phyloP scores from a whole-genome alignment of 805 yeast species.

The Soucietia sequanensis region DNA sequence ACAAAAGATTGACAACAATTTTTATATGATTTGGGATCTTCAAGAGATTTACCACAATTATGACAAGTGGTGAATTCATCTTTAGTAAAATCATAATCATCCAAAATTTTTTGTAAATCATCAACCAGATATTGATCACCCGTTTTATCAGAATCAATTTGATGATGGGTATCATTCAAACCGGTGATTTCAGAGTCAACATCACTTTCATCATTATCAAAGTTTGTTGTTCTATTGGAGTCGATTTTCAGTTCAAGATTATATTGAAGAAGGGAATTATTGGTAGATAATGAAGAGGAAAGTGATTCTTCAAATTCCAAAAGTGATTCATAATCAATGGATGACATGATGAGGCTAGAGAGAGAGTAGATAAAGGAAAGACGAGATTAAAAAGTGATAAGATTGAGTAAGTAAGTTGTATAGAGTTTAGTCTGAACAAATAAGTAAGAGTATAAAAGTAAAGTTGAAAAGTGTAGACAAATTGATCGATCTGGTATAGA shows the following conservation, averaged over 20 bases:
- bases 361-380: background rate
- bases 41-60: slow-evolving; percentile 26
- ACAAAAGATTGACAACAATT: slow-evolving; percentile 25
- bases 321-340: slow-evolving; percentile 24
- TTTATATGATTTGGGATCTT: slow-evolving; percentile 9
- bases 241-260: slow-evolving; percentile 29
- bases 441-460: too few species aligned
- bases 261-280: slow-evolving; percentile 16
- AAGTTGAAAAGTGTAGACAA: too few species aligned
- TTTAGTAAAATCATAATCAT: slow-evolving; percentile 17
- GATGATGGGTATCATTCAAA: slow-evolving; percentile 1
- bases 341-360: background rate
- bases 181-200: slow-evolving; percentile 3
- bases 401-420: too few species aligned
- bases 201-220: slow-evolving; percentile 9
- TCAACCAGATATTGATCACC: slow-evolving; percentile 11
- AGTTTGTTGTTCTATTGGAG: slow-evolving; percentile 12
- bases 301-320: slow-evolving; percentile 37
- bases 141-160: slow-evolving; percentile 2
- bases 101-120: slow-evolving; percentile 14
- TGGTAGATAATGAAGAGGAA: slow-evolving; percentile 13
- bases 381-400: background rate
- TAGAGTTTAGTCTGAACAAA: too few species aligned
- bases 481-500: too few species aligned
- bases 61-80: slow-evolving; percentile 35